Conservation (phyloP, 345 rosid species). For the Brassica juncea region DNA sequence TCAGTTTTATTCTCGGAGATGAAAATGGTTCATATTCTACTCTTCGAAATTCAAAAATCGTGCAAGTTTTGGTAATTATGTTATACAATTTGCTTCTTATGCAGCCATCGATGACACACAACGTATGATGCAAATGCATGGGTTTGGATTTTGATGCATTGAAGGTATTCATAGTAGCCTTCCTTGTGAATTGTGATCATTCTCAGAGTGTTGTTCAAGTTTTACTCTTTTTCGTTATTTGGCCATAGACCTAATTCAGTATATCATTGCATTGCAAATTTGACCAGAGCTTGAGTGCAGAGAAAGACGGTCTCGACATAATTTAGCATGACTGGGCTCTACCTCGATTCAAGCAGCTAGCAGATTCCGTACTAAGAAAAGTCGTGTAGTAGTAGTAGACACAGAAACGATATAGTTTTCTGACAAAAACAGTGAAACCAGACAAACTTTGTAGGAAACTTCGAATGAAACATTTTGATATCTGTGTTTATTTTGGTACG, state of each 20-base stretch:
- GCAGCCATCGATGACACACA: too few species aligned
- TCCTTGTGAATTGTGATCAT: conserved; percentile 1
- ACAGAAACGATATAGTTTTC: neutral
- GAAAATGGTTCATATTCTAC: too few species aligned
- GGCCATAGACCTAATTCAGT: neutral
- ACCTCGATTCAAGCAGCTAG: conserved; percentile 85
- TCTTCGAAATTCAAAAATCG: too few species aligned
- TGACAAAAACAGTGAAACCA: neutral
- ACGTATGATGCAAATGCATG: conserved; percentile 24
- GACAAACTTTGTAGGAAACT: conserved; percentile 11
- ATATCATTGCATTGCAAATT: conserved; percentile 6
- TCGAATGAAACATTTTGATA: neutral
- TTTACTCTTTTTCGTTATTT: neutral
- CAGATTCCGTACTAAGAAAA: conserved; percentile 76
- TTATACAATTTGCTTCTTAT: too few species aligned
- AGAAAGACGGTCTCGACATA: conserved; percentile 50
- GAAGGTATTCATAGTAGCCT: conserved; percentile 52
- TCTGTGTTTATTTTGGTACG: conserved; percentile 2
- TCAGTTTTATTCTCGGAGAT: too few species aligned
- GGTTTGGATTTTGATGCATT: conserved; percentile 81
- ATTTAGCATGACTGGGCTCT: conserved; percentile 67
- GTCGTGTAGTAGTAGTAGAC: conserved; percentile 34
- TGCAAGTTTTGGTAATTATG: too few species aligned
- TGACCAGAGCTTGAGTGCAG: conserved; percentile 80
- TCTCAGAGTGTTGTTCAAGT: conserved; percentile 10